These are phyloP conservation scores for Wallacemonas collosoma DNA, from an alignment of 208 protist species.

Conservation along the genomic window DNA sequence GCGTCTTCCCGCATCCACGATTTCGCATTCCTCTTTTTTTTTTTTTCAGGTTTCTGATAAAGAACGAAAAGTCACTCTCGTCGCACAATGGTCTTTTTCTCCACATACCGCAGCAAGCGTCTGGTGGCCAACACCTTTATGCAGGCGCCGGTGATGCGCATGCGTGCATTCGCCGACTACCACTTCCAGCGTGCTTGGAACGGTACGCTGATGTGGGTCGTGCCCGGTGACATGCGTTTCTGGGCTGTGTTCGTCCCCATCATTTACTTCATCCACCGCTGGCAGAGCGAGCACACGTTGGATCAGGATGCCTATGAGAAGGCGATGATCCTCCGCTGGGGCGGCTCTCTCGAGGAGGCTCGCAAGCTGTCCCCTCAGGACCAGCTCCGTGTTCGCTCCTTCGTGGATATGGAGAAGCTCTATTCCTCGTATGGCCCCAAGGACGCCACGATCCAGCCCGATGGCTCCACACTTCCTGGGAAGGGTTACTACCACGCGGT, in stretches of 20 bases:
- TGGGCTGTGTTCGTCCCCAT: conserved; percentile 67
- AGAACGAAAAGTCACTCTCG: too few species aligned
- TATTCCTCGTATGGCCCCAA: conserved; percentile 88
- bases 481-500: conserved; percentile 74
- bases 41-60: conserved; percentile 19
- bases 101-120: conserved; percentile 78
- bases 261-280: conserved; percentile 88
- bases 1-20: not conserved
- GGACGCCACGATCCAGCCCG: conserved; percentile 77
- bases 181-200: conserved; percentile 86
- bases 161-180: conserved; percentile 80
- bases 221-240: conserved; percentile 82
- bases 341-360: conserved; percentile 78
- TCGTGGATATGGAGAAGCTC: conserved; percentile 82
- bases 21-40: conserved; percentile 16
- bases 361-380: conserved; percentile 82
- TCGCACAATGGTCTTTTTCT: conserved; percentile 82
- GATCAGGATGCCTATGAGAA: conserved; percentile 75
- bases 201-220: conserved; percentile 59
- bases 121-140: conserved; percentile 71
- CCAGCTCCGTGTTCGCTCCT: conserved; percentile 79
- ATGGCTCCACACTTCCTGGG: conserved; percentile 71
- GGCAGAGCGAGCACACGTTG: conserved; percentile 82
- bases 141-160: conserved; percentile 59
- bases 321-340: conserved; percentile 87